Percentiles rank a stretch among this genome's conserved stretches.
phyloP scores from a whole-genome alignment of 2,329 filamentous ascomycete species.

The Fusarium sp. region DNA sequence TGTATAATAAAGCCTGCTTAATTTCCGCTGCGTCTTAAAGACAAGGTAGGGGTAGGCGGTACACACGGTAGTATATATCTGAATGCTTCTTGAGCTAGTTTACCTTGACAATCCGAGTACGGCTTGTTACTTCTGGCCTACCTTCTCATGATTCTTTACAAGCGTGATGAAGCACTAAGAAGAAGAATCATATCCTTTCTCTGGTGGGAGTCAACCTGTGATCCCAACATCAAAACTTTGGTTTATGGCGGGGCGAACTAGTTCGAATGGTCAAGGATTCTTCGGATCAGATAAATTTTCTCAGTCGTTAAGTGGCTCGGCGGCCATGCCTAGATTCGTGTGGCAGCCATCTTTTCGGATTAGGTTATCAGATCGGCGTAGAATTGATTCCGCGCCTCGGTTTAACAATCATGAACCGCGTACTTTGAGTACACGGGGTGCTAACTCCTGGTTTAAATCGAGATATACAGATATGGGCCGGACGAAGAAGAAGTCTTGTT shows the following conservation, averaged over 20 bases:
- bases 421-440: background rate
- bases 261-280: slow-evolving; percentile 16
- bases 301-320: slow-evolving; percentile 10
- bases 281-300: slow-evolving; percentile 56
- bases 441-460: no score
- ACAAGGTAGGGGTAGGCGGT: no score
- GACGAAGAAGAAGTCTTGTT: background rate
- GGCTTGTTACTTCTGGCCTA: no score
- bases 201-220: background rate
- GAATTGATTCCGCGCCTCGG: background rate
- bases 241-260: slow-evolving; percentile 6
- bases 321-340: background rate
- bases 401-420: no score
- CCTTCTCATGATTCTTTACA: background rate
- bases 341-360: background rate
- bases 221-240: background rate
- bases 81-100: no score
- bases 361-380: slow-evolving; percentile 36
- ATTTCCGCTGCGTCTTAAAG: background rate
- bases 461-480: background rate
- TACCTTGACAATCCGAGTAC: rapidly evolving
- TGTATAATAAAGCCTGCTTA: no score
- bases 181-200: background rate
- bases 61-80: no score
- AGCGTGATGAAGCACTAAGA: background rate